phyloP scores from a whole-genome alignment of 371 early-diverging fungal species.

The Mortierella sp. region DNA sequence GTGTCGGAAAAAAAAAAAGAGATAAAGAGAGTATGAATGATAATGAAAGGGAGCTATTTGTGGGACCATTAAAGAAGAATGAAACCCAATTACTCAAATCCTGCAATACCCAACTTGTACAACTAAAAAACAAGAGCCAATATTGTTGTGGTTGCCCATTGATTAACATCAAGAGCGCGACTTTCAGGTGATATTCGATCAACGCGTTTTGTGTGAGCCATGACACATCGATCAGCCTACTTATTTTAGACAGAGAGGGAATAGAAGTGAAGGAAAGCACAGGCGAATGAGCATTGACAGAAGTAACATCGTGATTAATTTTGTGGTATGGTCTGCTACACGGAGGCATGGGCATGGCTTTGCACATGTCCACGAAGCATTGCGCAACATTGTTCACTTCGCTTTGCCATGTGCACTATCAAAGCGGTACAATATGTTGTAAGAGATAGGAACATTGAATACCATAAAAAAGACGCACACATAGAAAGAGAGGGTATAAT shows the following conservation, averaged over 20 bases:
- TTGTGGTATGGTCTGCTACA: neutral
- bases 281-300: neutral
- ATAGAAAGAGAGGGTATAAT: neutral
- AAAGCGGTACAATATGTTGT: too few relatives aligned
- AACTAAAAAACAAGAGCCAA: too few relatives aligned
- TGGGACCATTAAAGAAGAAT: too few relatives aligned
- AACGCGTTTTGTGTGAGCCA: neutral
- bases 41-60: too few relatives aligned
- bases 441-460: too few relatives aligned
- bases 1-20: too few relatives aligned
- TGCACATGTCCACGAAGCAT: slow-evolving; percentile 5
- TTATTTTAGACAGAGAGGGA: neutral
- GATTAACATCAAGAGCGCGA: neutral
- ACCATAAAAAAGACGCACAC: too few relatives aligned
- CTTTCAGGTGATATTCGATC: neutral
- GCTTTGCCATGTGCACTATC: neutral
- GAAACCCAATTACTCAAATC: too few relatives aligned
- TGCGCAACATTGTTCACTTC: neutral
- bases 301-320: neutral
- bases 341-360: neutral
- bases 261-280: neutral
- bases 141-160: too few relatives aligned
- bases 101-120: too few relatives aligned
- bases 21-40: too few relatives aligned
- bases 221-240: too few relatives aligned